These are phyloP conservation scores for Colletotrichum musae DNA, from an alignment of 2,329 filamentous ascomycete species.

Conservation along the genomic window DNA sequence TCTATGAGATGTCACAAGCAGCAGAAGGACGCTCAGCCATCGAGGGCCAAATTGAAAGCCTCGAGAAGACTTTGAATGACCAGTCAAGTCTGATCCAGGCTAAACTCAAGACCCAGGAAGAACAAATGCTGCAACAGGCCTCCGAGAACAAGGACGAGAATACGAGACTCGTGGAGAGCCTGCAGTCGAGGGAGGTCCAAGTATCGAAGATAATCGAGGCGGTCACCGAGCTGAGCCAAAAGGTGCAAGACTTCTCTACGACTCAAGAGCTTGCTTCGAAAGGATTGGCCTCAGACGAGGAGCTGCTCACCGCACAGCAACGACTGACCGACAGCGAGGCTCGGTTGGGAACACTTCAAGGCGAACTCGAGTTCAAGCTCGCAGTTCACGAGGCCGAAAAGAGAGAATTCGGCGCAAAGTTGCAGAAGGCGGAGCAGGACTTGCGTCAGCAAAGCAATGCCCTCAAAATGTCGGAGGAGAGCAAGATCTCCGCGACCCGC, in stretches of 20 bases:
- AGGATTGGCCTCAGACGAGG: background rate
- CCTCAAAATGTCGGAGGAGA: background rate
- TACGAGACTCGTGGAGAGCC: slow-evolving; percentile 21
- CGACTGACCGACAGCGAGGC: background rate
- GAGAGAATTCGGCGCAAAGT: slow-evolving; percentile 20
- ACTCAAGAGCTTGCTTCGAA: background rate
- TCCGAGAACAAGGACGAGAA: slow-evolving; percentile 31
- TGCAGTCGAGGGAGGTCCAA: slow-evolving; percentile 16
- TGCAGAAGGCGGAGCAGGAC: slow-evolving; percentile 10
- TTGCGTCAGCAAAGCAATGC: background rate
- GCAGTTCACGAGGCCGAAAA: slow-evolving; percentile 7
- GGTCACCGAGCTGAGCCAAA: slow-evolving; percentile 6
- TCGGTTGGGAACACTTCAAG: background rate
- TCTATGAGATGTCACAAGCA: background rate
- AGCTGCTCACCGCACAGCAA: background rate
- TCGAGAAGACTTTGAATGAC: slow-evolving; percentile 15
- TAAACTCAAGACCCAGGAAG: slow-evolving; percentile 6
- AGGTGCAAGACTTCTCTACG: background rate
- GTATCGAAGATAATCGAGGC: background rate
- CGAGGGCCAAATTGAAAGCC: slow-evolving; percentile 12
- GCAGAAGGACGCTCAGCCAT: background rate
- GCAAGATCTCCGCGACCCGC: no score
- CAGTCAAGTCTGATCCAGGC: background rate
- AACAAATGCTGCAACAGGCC: slow-evolving; percentile 19
- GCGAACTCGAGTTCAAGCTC: slow-evolving; percentile 2